A percentile compares a stretch with the other conserved stretches of the same genome.
Conservation (phyloP, 495 filamentous ascomycete genomes). For the Annulohypoxylon moriforme region DNA sequence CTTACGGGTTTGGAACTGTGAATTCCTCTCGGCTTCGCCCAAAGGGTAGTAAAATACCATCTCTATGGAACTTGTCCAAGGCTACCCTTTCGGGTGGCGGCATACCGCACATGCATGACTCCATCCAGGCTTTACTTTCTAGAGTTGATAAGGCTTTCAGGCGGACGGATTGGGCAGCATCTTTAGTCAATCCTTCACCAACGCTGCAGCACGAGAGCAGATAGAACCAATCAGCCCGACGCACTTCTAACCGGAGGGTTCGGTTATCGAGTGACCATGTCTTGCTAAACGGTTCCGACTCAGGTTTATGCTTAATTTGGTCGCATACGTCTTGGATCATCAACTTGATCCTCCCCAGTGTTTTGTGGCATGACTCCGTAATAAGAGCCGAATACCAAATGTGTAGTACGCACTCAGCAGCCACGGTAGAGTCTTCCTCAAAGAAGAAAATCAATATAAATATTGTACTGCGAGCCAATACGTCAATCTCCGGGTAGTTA, state of each 20-base stretch:
- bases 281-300: neutral
- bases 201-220: no score
- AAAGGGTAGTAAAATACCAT: slow-evolving; percentile 53
- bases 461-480: slow-evolving; percentile 60
- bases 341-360: slow-evolving; percentile 13
- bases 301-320: slow-evolving; percentile 26
- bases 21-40: slow-evolving; percentile 44
- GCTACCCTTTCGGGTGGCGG: no score
- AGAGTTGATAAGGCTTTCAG: no score
- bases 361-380: slow-evolving; percentile 2
- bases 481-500: no score
- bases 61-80: slow-evolving; percentile 42
- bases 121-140: no score
- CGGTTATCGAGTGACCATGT: no score
- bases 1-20: slow-evolving; percentile 50
- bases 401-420: slow-evolving; percentile 27
- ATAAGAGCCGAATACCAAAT: slow-evolving; percentile 40
- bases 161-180: no score
- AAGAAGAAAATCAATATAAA: slow-evolving; percentile 53
- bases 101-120: no score
- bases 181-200: no score
- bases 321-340: slow-evolving; percentile 34
- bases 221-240: no score
- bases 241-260: no score
- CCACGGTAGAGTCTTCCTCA: slow-evolving; percentile 7